These are phyloP conservation scores for Wakefieldia striispora DNA, from an alignment of 768 basidiomycete species.

Conservation along the genomic window DNA sequence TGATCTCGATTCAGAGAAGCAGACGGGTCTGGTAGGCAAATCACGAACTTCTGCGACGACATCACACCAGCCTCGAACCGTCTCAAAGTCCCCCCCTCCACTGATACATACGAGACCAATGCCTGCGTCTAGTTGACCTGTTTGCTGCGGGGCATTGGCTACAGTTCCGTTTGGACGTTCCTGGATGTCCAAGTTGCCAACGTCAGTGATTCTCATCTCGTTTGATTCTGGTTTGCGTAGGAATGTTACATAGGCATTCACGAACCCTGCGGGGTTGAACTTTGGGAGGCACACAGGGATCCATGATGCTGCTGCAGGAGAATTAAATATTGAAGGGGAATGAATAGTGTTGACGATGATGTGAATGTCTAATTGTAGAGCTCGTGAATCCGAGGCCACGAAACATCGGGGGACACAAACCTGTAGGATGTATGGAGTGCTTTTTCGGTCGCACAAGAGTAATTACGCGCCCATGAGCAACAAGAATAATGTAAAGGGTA, in stretches of 20 bases:
- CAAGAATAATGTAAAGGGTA: conserved; percentile 86
- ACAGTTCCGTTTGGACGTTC: conserved; percentile 1
- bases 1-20: neutral
- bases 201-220: neutral
- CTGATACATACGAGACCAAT: conserved; percentile 79
- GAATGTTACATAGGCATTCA: conserved; percentile 87
- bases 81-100: conserved; percentile 80
- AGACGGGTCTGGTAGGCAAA: neutral
- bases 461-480: conserved; percentile 73
- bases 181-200: neutral
- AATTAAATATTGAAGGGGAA: conserved; percentile 74
- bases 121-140: conserved; percentile 30
- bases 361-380: conserved; percentile 64
- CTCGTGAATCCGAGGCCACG: neutral
- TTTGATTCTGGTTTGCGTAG: conserved; percentile 41
- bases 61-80: conserved; percentile 76
- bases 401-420: conserved; percentile 37
- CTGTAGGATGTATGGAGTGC: conserved; percentile 93
- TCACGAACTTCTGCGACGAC: conserved; percentile 53
- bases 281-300: conserved; percentile 95
- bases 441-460: conserved; percentile 88
- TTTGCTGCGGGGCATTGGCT: conserved; percentile 3
- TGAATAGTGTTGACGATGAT: conserved; percentile 89
- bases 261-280: conserved; percentile 85
- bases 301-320: conserved; percentile 84